Evolutionary conservation across 2,329 filamentous ascomycete genomes (phyloP).

Genomic region (Tolypocladium paradoxum): DNA sequence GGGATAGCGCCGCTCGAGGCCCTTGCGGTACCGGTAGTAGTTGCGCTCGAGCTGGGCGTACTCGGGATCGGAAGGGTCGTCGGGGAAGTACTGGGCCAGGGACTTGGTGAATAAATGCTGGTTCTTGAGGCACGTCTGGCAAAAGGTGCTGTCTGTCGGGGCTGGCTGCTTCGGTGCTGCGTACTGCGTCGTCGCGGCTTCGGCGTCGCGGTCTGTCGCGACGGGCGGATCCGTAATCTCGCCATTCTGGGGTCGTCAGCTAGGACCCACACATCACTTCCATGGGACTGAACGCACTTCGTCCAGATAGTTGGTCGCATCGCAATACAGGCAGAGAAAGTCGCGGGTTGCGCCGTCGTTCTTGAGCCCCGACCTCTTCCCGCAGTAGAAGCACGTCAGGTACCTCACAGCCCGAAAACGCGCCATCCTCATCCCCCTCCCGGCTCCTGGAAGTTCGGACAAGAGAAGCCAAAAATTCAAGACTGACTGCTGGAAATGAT

Average conservation of each 20-base stretch:
- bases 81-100: constrained; percentile 68
- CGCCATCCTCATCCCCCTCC: constrained; percentile 23
- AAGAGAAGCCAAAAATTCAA: not conserved
- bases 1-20: constrained; percentile 75
- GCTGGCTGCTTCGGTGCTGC: constrained; percentile 27
- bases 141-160: constrained; percentile 41
- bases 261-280: fast-evolving
- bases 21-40: constrained; percentile 58
- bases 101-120: constrained; percentile 70
- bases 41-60: constrained; percentile 58
- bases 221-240: constrained; percentile 81
- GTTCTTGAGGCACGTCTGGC: constrained; percentile 75
- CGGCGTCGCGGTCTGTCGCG: constrained; percentile 33
- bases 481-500: not conserved
- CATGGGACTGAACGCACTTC: constrained; percentile 41
- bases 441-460: not conserved
- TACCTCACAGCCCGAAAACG: constrained; percentile 29
- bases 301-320: constrained; percentile 82
- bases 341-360: constrained; percentile 48
- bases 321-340: constrained; percentile 69
- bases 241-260: constrained; percentile 49
- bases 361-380: constrained; percentile 49
- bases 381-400: constrained; percentile 77
- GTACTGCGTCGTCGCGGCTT: constrained; percentile 33
- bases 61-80: constrained; percentile 52